Evolutionary conservation across 495 filamentous ascomycete species (phyloP).

Genomic region (Aspergillus wentii): DNA sequence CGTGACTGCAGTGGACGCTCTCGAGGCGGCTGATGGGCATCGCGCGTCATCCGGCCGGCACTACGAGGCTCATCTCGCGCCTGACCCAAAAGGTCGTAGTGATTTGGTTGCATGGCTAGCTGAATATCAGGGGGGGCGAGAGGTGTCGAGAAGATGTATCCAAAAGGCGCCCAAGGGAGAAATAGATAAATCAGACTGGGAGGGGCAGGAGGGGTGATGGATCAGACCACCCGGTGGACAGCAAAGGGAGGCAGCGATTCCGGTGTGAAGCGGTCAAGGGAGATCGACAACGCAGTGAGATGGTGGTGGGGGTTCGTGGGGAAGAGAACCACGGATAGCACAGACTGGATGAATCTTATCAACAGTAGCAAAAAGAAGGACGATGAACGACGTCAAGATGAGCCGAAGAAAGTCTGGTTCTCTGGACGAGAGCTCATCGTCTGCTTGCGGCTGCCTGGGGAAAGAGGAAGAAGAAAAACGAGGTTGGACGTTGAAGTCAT

Average conservation of each 20-base stretch:
- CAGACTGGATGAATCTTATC: not conserved
- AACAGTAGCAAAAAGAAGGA: too few relatives aligned
- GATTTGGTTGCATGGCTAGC: conserved; percentile 39
- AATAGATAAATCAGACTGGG: conserved; percentile 6
- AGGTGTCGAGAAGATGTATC: not conserved
- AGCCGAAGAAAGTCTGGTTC: too few relatives aligned
- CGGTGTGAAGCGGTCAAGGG: not conserved
- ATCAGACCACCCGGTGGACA: conserved; percentile 22
- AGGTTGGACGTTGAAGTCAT: too few relatives aligned
- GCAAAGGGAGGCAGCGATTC: not conserved
- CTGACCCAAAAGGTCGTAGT: conserved; percentile 43
- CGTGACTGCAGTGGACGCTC: conserved; percentile 31
- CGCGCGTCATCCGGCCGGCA: conserved; percentile 37
- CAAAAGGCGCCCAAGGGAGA: conserved; percentile 1
- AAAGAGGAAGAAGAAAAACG: too few relatives aligned
- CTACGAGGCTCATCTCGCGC: conserved; percentile 34
- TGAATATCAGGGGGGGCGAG: not conserved
- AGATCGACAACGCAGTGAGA: not conserved
- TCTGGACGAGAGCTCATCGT: too few relatives aligned
- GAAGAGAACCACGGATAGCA: conserved; percentile 4
- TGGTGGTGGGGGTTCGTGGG: not conserved
- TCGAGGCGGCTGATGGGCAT: conserved; percentile 27
- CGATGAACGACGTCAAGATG: too few relatives aligned
- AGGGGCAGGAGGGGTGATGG: not conserved
- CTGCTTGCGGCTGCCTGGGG: too few relatives aligned